phyloP scores from a whole-genome alignment of 2,329 filamentous ascomycete species.

The Drechslerella coelobrocha region DNA sequence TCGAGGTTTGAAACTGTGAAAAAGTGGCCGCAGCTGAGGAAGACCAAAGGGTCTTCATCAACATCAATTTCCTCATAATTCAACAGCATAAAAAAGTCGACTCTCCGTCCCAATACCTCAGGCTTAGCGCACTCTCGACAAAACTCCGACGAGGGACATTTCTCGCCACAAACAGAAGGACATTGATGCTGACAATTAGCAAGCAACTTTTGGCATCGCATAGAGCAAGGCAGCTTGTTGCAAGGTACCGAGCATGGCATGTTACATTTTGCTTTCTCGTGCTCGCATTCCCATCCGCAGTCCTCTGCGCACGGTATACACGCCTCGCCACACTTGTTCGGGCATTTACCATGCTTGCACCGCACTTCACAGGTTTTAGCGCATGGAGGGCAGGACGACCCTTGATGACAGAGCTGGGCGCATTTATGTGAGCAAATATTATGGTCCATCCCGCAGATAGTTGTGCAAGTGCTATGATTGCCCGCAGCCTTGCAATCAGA shows the following conservation, averaged over 20 bases:
- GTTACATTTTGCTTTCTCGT: conserved; percentile 61
- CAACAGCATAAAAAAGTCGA: conserved; percentile 62
- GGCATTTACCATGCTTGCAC: conserved; percentile 67
- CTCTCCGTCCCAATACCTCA: conserved; percentile 60
- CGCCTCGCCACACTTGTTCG: conserved; percentile 65
- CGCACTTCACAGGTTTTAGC: conserved; percentile 63
- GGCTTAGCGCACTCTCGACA: conserved; percentile 66
- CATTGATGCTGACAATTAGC: conserved; percentile 70
- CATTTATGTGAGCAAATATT: conserved; percentile 68
- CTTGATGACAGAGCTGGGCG: conserved; percentile 63
- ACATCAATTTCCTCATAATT: conserved; percentile 65
- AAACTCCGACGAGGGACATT: conserved; percentile 63
- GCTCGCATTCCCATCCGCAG: conserved; percentile 66
- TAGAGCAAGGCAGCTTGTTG: conserved; percentile 69
- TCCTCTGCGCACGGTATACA: conserved; percentile 68
- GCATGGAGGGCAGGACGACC: conserved; percentile 62
- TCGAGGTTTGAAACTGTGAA: conserved; percentile 69
- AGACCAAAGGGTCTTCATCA: conserved; percentile 66
- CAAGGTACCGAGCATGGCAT: conserved; percentile 71
- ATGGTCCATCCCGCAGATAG: conserved; percentile 63
- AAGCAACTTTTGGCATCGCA: conserved; percentile 63
- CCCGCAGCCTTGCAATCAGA: conserved; percentile 60
- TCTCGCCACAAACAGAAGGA: conserved; percentile 71
- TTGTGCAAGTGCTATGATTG: conserved; percentile 58
- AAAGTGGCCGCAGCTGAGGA: conserved; percentile 70